Evolutionary conservation across 2,329 filamentous ascomycete species (phyloP).

Genomic region (Parastagonospora avenae): DNA sequence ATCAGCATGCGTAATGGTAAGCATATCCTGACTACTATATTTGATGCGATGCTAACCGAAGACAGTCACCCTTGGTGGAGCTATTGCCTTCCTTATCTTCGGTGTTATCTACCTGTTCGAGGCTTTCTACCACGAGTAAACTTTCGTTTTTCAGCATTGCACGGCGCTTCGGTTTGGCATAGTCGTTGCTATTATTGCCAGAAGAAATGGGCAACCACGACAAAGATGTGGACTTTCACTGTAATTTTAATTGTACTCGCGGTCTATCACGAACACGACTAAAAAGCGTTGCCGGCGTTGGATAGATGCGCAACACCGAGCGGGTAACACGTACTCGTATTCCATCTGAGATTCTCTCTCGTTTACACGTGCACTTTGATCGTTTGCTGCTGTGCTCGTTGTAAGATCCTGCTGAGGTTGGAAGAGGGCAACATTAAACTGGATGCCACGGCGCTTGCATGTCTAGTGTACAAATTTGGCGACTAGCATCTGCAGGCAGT

Average conservation of each 20-base stretch:
- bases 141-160: conserved; percentile 22
- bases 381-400: no score
- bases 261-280: conserved; percentile 1
- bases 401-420: no score
- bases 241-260: conserved; percentile 34
- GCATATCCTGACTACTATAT: conserved; percentile 47
- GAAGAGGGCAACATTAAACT: no score
- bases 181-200: conserved; percentile 22
- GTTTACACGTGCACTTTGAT: not conserved
- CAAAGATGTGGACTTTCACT: conserved; percentile 9
- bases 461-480: no score
- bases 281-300: not conserved
- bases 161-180: conserved; percentile 24
- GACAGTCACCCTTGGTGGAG: conserved; percentile 88
- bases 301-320: not conserved
- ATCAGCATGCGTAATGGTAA: conserved; percentile 96
- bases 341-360: not conserved
- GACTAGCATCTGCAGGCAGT: no score
- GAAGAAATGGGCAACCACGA: conserved; percentile 1
- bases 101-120: conserved; percentile 91
- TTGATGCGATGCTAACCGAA: conserved; percentile 26
- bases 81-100: conserved; percentile 87
- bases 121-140: conserved; percentile 62
- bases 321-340: not conserved
- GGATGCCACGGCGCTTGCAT: no score